These are phyloP conservation scores for Mimosa bimucronata DNA, from an alignment of 306 rosid genomes.

Conservation along the genomic window DNA sequence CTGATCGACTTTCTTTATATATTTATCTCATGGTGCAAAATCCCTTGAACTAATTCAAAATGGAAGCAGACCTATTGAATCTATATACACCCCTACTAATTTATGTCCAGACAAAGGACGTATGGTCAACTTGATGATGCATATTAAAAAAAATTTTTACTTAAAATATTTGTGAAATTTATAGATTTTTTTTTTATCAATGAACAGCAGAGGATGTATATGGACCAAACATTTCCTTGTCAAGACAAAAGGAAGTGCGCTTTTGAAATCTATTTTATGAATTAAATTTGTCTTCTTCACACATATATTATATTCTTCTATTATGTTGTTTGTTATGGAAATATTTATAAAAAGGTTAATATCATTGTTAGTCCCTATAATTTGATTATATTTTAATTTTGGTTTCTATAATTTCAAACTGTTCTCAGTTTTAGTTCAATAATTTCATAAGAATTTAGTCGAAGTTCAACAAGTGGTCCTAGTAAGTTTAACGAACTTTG, in stretches of 20 bases:
- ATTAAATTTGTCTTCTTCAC: neutral
- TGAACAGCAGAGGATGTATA: constrained; percentile 31
- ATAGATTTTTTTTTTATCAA: neutral
- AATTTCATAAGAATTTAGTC: too few relatives aligned
- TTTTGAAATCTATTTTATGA: neutral
- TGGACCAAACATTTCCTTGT: neutral
- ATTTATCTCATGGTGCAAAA: too few relatives aligned
- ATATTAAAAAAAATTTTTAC: neutral
- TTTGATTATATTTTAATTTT: too few relatives aligned
- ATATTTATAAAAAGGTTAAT: neutral
- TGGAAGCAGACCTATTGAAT: neutral
- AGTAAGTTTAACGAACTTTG: too few relatives aligned
- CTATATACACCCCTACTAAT: neutral
- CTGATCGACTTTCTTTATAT: too few relatives aligned
- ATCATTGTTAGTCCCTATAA: too few relatives aligned
- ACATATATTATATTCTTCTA: neutral
- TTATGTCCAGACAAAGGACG: too few relatives aligned
- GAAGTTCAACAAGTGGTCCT: too few relatives aligned
- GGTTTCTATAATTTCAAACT: too few relatives aligned
- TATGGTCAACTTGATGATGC: too few relatives aligned
- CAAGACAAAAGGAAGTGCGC: neutral
- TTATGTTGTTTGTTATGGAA: neutral
- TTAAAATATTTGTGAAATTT: neutral
- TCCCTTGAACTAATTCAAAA: too few relatives aligned
- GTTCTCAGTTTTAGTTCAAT: too few relatives aligned